Evolutionary conservation across 371 early-diverging fungal species (phyloP), one percentile per base, ranked within the genome.

Genomic region (Phascolomyces articulosus): DNA sequence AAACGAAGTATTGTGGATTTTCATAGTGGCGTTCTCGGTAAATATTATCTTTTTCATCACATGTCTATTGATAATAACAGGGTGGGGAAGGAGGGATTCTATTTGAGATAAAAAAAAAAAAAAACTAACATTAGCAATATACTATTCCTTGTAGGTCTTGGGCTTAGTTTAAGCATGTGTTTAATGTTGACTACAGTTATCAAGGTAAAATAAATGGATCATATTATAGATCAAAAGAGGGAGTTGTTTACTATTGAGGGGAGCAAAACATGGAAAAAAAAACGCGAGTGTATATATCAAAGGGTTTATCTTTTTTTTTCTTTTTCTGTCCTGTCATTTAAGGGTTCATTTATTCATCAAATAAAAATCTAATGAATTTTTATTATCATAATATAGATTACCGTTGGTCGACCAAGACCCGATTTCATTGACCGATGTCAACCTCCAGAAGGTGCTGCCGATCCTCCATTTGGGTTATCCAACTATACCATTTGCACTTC

Each of bases 351-450:
- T 6, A 28, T 6, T 40, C 18, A 20, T 8, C 27, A 55, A 13
- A 44, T 58, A 10, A 58, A 34, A 34, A 9, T 34, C 6, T 34
- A 34, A 34, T 34, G 9, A 34, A 34, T 34, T 34, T 34, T 2
- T 2, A n/a, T n/a, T n/a, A 18, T 3, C 47, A 49, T 74, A 8
- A 56, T 8, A 18, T 51, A 94, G 84, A 68, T 83, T 23, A 85
- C 85, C 3, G 82, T 79, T 9, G 87, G 87, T 16, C 67, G 94
- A 41, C 87, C 92, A 40, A 85, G 99, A 40, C 99, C 99, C 8
- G 97, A 98, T 82, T 96, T 97, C 76, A 66, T 97, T 18, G 84
- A 78, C 49, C 85, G 98, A n/a, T 98, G 99, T 75, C 74, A 90
- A 47, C 90, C 91, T 26, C 65, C 83, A 24, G 55, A 71, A 2